Base-by-base conservation (phyloP, 2,329 filamentous ascomycete species). In the Coleophoma eucalyptorum region DNA sequence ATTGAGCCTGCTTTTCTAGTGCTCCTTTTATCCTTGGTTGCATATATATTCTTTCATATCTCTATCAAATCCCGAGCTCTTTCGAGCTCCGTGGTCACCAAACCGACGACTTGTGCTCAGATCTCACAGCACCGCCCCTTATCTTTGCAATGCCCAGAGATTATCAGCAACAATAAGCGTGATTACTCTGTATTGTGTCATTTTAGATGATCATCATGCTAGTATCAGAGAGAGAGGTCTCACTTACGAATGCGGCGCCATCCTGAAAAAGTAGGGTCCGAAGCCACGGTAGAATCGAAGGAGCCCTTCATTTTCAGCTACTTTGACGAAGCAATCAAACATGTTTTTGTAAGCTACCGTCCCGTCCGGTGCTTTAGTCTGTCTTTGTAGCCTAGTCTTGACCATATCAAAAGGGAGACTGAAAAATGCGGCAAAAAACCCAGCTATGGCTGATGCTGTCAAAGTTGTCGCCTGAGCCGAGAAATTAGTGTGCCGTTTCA, bases 141-240 rank as follows among this genome's bases (percentile, higher is more conserved):
- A 88, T 67, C 82, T 83, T 37, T 84, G 87, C 57, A 89, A 78
- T 64, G 86, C 78, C 57, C 83, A 84, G 48, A 88, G 76, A 67
- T 84, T 88, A 66, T 89, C 86, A 48, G 86, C 86, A 43, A 88
- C 84, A 53, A 89, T 84, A 53, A 89, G 75, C 7, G 86, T 89
- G 34, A 89, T 80, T 86, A 89, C 89, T 0, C 91, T 91, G 76
- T 97, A 93, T 51, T 93, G 93, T 53, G 93, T 92, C 72, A 97
- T 97, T 66, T 93, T 97, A 97, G 72, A 97, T 97, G 41, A 94
- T 99, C 55, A 89, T 87, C 66, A 99, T 99, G 15, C 94, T 94
- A 59, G 94, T 86, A 72, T 99, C 33, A n/a, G n/a, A 35, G 33
- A 35, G 33, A n/a, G n/a, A n/a, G 33, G n/a, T 35, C 10, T 35